phyloP scores from a whole-genome alignment of 805 yeast species.

The Yamadazyma scolyti region DNA sequence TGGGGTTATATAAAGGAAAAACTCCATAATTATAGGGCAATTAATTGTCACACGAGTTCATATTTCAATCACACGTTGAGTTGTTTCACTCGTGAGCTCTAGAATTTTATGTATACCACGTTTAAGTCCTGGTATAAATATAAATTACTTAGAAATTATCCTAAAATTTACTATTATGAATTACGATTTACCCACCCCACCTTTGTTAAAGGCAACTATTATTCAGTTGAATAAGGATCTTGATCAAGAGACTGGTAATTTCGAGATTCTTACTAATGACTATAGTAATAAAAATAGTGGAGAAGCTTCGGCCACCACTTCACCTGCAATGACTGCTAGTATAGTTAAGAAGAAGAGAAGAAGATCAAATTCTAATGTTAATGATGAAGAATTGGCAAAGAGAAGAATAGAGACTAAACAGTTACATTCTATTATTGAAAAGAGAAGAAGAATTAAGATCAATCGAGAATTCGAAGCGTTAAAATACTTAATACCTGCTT shows the following conservation, averaged over 20 bases:
- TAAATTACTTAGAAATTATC: no score
- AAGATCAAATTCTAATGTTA: conserved; percentile 34
- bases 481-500: conserved; percentile 74
- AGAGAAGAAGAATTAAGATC: conserved; percentile 72
- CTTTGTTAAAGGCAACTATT: conserved; percentile 41
- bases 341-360: conserved; percentile 31
- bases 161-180: background rate
- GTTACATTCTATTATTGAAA: conserved; percentile 73
- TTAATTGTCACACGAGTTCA: conserved; percentile 8
- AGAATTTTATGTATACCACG: background rate
- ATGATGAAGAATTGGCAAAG: conserved; percentile 38
- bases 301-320: conserved; percentile 4
- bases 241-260: conserved; percentile 39
- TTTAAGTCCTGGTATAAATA: no score
- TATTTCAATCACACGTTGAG: no score
- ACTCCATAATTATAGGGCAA: no score
- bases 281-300: conserved; percentile 13
- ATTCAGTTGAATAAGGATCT: conserved; percentile 42
- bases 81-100: no score
- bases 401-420: conserved; percentile 42
- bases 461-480: conserved; percentile 81
- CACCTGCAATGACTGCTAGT: conserved; percentile 6
- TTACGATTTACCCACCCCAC: conserved; percentile 32
- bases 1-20: no score
- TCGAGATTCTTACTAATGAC: conserved; percentile 40